Conservation (phyloP, 192 early-diverging fungal species). For the Coemansia sp. region DNA sequence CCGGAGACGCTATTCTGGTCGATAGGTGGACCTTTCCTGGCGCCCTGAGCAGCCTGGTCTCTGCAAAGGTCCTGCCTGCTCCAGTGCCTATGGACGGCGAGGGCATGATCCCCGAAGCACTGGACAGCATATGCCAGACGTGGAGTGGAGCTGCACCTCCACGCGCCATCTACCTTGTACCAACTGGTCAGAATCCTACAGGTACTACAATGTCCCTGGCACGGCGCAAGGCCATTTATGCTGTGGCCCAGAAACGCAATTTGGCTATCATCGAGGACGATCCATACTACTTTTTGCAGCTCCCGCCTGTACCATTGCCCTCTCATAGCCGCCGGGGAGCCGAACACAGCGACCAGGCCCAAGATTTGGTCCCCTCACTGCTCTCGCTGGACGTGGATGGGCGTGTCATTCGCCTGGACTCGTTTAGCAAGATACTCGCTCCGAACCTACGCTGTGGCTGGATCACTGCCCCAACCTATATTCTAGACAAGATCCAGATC, state of each 20-base stretch:
- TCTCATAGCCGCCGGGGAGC: neutral
- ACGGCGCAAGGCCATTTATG: slow-evolving; percentile 77
- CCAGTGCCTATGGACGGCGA: slow-evolving; percentile 60
- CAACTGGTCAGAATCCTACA: slow-evolving; percentile 87
- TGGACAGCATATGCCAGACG: slow-evolving; percentile 54
- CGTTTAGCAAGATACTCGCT: slow-evolving; percentile 89
- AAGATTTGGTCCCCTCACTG: slow-evolving; percentile 68
- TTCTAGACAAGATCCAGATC: slow-evolving; percentile 77
- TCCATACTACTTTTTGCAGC: slow-evolving; percentile 91
- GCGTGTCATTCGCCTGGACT: slow-evolving; percentile 89
- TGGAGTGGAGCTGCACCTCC: slow-evolving; percentile 55
- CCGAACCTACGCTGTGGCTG: slow-evolving; percentile 86
- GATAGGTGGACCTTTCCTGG: slow-evolving; percentile 65
- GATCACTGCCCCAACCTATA: slow-evolving; percentile 65
- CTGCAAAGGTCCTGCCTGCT: slow-evolving; percentile 51
- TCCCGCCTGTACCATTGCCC: slow-evolving; percentile 26
- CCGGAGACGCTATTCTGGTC: slow-evolving; percentile 61
- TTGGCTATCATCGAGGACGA: slow-evolving; percentile 93
- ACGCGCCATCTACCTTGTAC: slow-evolving; percentile 73
- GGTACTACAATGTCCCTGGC: slow-evolving; percentile 77
- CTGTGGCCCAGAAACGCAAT: slow-evolving; percentile 71
- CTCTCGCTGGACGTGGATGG: slow-evolving; percentile 86
- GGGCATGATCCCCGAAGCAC: slow-evolving; percentile 64
- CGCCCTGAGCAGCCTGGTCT: slow-evolving; percentile 53
- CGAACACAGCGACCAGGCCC: neutral